phyloP scores from a whole-genome alignment of 192 early-diverging fungal genomes.

The Piromyces sp. region DNA sequence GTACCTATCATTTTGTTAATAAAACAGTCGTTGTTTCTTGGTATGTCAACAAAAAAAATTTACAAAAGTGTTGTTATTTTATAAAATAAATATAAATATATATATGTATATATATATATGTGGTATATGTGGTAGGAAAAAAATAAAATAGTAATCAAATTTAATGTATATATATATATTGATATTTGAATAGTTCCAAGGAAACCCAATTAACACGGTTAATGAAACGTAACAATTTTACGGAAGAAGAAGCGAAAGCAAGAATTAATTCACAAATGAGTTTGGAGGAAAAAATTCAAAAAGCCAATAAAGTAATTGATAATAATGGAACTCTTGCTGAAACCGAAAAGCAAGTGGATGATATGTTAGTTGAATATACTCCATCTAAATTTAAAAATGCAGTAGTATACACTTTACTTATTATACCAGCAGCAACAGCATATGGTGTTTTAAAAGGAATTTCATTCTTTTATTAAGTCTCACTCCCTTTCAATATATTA shows the following conservation, averaged over 20 bases:
- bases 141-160: no score
- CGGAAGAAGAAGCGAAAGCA: slow-evolving; percentile 38
- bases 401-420: not conserved
- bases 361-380: slow-evolving; percentile 4
- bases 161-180: not conserved
- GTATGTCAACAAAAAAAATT: no score
- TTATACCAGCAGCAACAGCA: not conserved
- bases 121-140: no score
- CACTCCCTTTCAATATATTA: no score
- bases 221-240: slow-evolving; percentile 48
- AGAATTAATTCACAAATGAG: slow-evolving; percentile 72
- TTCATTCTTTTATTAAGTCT: not conserved
- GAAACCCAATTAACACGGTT: slow-evolving; percentile 58
- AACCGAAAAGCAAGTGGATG: slow-evolving; percentile 23
- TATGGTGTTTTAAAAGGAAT: not conserved
- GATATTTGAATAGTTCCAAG: slow-evolving; percentile 28
- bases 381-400: slow-evolving; percentile 3
- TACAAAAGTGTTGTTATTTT: no score
- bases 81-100: no score
- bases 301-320: slow-evolving; percentile 68
- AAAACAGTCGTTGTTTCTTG: slow-evolving; percentile 64
- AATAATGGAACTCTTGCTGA: slow-evolving; percentile 51
- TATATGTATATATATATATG: no score
- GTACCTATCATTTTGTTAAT: slow-evolving; percentile 53
- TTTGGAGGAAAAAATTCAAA: slow-evolving; percentile 53